Evolutionary conservation across 805 yeast species (phyloP).

Genomic region (Barnettozyma sp.): DNA sequence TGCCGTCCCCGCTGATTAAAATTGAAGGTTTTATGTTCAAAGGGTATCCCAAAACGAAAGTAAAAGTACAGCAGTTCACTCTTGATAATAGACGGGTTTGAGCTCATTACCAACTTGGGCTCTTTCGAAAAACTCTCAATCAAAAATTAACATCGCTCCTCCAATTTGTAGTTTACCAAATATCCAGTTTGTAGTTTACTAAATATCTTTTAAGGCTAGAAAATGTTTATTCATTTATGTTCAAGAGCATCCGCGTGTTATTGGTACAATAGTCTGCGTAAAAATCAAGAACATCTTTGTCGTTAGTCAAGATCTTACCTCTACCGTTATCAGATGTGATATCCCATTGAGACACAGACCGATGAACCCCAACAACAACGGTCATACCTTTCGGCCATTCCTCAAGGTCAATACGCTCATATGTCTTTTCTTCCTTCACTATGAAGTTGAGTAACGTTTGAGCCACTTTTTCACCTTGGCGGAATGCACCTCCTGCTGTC

Average conservation of each 20-base stretch:
- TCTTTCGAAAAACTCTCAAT: too few relatives aligned
- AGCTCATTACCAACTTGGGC: too few relatives aligned
- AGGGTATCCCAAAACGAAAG: too few relatives aligned
- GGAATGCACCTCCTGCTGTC: slow-evolving; percentile 35
- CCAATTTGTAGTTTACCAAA: too few relatives aligned
- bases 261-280: slow-evolving; percentile 27
- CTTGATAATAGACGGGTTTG: too few relatives aligned
- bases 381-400: slow-evolving; percentile 23
- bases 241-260: slow-evolving; percentile 10
- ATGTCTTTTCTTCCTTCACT: slow-evolving; percentile 11
- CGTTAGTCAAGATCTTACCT: slow-evolving; percentile 26
- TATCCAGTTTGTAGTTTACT: too few relatives aligned
- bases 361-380: slow-evolving; percentile 22
- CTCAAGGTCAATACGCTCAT: slow-evolving; percentile 12
- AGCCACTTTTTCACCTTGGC: slow-evolving; percentile 20
- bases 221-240: slow-evolving; percentile 10
- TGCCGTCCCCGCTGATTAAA: too few relatives aligned
- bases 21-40: too few relatives aligned
- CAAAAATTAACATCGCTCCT: too few relatives aligned
- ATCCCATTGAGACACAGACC: slow-evolving; percentile 20
- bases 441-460: slow-evolving; percentile 15
- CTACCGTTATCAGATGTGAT: slow-evolving; percentile 18
- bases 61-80: too few relatives aligned
- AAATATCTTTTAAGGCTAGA: not conserved
- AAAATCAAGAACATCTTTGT: slow-evolving; percentile 22